Base-by-base conservation (phyloP, 2,329 filamentous ascomycete species). In the Fusarium citri region DNA sequence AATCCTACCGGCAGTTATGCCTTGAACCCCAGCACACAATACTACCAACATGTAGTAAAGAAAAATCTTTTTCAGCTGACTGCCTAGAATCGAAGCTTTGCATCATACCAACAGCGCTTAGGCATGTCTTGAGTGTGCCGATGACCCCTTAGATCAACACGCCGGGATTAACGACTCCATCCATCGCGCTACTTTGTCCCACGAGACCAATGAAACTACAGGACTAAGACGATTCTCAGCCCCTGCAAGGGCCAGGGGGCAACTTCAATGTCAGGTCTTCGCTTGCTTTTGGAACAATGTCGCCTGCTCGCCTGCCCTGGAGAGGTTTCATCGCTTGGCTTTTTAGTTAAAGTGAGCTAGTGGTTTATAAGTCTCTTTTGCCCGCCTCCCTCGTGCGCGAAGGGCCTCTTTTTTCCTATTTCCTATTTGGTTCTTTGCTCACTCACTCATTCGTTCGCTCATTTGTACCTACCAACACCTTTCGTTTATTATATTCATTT, bases 131-230 rank as follows among this genome's bases (percentile, higher is more conserved):
- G 42, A 28, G 59, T 31, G 62, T 6, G 43, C 49, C 47, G 48
- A 49, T 40, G 30, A 42, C 64, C 68, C 64, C 49, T 49, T 67
- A 48, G 64, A 64, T 63, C 64, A 66, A 23, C 45, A 43, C 30
- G 20, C 45, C 54, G 40, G 45, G 53, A 68, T 56, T 31, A 30
- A 40, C 16, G 9, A 26, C 48, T 46, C 63, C 63, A 51, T 69
- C 9, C 25, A 41, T 48, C 11, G 41, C 63, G 26, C 37, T 49
- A 43, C 49, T 25, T 2, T 40, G n/a, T n/a, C 20, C 16, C 22
- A 37, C n/a, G 16, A 26, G 23, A 26, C 68, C 68, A 71, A 71
- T 71, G 18, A 61, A 34, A 46, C 34, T 10, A 31, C 42, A 18
- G 16, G 40, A 60, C 63, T 48, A 68, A 64, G 18, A 59, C 22